Conservation (phyloP, 805 yeast genomes). For the Lipomyces anomalus region DNA sequence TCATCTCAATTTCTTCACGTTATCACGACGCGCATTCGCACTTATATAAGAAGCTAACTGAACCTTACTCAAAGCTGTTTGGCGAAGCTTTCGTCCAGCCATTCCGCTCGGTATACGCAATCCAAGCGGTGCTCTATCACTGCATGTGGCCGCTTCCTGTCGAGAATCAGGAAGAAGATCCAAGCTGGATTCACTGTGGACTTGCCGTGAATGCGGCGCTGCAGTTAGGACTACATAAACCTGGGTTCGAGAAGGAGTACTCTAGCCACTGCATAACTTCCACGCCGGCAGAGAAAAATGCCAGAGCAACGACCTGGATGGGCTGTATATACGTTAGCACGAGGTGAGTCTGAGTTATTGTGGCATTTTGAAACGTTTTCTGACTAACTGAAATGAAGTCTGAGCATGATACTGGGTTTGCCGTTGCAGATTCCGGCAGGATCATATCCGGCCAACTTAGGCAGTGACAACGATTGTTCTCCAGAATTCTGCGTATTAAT, state of each 20-base stretch:
- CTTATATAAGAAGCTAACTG: too few species aligned
- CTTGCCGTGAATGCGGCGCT: conserved; percentile 1
- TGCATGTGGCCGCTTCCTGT: neutral
- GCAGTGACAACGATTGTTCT: neutral
- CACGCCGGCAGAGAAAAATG: neutral
- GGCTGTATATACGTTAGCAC: conserved; percentile 2
- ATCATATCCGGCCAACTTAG: neutral
- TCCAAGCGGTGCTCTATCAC: neutral
- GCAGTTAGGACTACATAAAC: neutral
- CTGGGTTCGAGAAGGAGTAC: too few species aligned
- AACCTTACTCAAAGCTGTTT: neutral
- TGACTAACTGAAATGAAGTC: neutral
- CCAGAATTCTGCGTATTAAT: conserved; percentile 1
- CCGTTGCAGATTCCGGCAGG: conserved; percentile 1
- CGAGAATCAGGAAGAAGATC: neutral
- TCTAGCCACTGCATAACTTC: too few species aligned
- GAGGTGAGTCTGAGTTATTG: neutral
- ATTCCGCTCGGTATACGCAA: neutral
- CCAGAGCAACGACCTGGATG: neutral
- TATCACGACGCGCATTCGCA: neutral
- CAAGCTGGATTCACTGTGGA: neutral
- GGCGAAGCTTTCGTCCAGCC: neutral
- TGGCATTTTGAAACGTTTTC: neutral
- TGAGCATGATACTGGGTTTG: conserved; percentile 1
- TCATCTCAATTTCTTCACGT: neutral